A percentile compares a stretch with the other conserved stretches of the same genome.
phyloP scores from a whole-genome alignment of 148 eudicot genomes.

The Diospyros kaki region DNA sequence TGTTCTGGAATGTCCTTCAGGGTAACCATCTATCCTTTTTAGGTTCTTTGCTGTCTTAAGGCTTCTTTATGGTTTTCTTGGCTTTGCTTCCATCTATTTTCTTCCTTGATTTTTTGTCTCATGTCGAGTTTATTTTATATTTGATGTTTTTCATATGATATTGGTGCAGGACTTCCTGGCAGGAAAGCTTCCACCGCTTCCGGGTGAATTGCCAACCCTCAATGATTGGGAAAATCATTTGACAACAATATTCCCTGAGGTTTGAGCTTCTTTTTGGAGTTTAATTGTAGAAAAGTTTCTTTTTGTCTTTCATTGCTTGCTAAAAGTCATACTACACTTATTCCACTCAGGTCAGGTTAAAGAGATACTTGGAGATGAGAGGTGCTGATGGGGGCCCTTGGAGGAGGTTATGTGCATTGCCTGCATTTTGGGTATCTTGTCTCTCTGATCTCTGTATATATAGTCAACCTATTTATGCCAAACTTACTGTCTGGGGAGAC shows the following conservation, averaged over 20 bases:
- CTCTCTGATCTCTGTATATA: not conserved
- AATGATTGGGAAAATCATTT: slow-evolving; percentile 99
- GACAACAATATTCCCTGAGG: slow-evolving; percentile 98
- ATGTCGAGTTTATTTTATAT: not conserved
- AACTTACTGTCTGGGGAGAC: not conserved
- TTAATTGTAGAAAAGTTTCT: slow-evolving; percentile 6
- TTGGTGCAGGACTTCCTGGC: slow-evolving; percentile 73
- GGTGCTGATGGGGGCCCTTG: slow-evolving; percentile 99
- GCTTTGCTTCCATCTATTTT: not conserved
- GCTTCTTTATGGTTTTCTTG: not conserved
- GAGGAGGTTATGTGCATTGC: slow-evolving; percentile 95
- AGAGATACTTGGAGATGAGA: slow-evolving; percentile 95
- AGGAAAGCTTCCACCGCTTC: slow-evolving; percentile 85
- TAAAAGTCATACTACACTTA: slow-evolving; percentile 11
- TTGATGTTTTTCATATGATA: slow-evolving; percentile 3
- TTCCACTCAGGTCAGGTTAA: slow-evolving; percentile 79
- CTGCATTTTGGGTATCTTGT: slow-evolving; percentile 88
- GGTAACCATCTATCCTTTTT: slow-evolving; percentile 39
- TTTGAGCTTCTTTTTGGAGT: slow-evolving; percentile 18
- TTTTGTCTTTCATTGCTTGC: not conserved
- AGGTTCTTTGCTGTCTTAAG: not conserved
- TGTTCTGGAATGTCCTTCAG: slow-evolving; percentile 90
- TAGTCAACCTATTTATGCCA: not conserved
- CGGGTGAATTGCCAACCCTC: slow-evolving; percentile 85
- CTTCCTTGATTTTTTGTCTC: not conserved